Evolutionary conservation across 495 filamentous ascomycete genomes (phyloP), one percentile per base, ranked within the genome.

Genomic region (Tetracladium marchalianum): DNA sequence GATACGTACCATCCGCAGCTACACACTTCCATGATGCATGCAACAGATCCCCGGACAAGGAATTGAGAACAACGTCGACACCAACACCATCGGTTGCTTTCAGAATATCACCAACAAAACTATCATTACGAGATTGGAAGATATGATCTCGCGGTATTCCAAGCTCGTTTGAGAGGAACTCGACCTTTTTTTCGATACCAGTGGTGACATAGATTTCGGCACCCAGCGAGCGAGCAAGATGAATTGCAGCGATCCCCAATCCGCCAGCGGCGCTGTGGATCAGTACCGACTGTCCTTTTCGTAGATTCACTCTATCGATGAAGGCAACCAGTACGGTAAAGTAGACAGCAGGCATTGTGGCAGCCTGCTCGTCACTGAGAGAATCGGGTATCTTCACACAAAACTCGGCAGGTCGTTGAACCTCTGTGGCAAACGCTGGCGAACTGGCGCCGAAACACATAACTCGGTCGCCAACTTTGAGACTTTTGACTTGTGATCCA

Each of bases 231-330:
- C 76, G 68, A 0, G 72, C 72, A 0, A 84, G 41, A 27, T 65
- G 62, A 42, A 83, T 75, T 7, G 78, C 73, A 7, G 78, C 78
- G 53, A 80, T 72, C 1, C 79, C 80, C 2, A 82, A 65, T 1
- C 67, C 73, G 16, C 77, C 77, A 10, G 77, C 65, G 10, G 72
- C 79, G 0, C 67, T 64, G 44, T 82, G 77, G 36, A 84, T 77
- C 10, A 84, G 65, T 1, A 82, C 68, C 9, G 62, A 72, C 16
- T 44, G 76, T 31, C 66, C 76, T 10, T 69, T 63, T 9, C 47
- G 45, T 1, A 75, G 59, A 0, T 67, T 56, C 11, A 62, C 70
- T 8, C 68, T 52, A 31, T 73, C 64, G 18, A 71, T 41, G 5
- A 75, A 12, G 1, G 71, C 65, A 56, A 81, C 69, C 46, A 77